Percentiles rank a stretch among this genome's conserved stretches.
Evolutionary conservation across 2,329 filamentous ascomycete species (phyloP).

Genomic region (Penicillium fuscoglaucum): DNA sequence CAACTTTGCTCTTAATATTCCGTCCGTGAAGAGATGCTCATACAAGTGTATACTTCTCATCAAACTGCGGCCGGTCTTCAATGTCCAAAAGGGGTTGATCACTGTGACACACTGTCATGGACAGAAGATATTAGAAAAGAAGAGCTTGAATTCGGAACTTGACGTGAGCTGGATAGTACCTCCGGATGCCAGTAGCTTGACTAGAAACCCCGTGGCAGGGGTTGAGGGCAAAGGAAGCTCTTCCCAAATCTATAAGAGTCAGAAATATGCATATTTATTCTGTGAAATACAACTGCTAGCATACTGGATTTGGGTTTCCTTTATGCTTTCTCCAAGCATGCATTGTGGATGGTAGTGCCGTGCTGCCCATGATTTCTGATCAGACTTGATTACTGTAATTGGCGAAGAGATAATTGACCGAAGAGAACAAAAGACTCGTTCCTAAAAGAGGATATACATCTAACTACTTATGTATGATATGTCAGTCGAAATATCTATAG

Average conservation of each 20-base stretch:
- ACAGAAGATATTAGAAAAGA: neutral
- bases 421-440: neutral
- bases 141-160: neutral
- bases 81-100: neutral
- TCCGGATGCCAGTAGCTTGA: slow-evolving; percentile 1
- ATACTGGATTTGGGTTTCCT: neutral
- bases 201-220: neutral
- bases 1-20: neutral
- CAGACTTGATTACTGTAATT: neutral
- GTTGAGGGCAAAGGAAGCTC: neutral
- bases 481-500: neutral
- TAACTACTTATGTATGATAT: neutral
- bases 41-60: slow-evolving; percentile 1
- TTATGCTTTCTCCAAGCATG: slow-evolving; percentile 6
- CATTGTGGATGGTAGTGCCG: neutral
- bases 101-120: neutral
- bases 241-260: neutral
- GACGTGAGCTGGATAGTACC: neutral
- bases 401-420: neutral
- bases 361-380: neutral
- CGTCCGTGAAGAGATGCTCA: neutral
- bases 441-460: neutral
- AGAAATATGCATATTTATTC: too few species aligned
- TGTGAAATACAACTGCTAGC: neutral
- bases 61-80: neutral